These are phyloP conservation scores for Glomus cerebriforme DNA, from an alignment of 192 early-diverging fungal species.

Conservation along the genomic window DNA sequence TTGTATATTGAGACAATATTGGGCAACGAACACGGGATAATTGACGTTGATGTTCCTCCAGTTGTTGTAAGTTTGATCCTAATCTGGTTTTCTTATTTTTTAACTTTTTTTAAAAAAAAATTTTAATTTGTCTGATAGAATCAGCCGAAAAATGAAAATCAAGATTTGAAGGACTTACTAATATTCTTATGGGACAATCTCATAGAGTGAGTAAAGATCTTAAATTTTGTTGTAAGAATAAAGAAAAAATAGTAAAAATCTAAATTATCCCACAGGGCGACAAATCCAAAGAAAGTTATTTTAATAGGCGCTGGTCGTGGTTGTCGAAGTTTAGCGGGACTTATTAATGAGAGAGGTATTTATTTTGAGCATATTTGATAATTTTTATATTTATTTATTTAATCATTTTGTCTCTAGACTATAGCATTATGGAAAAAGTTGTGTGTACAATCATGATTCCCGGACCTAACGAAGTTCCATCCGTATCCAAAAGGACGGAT, in stretches of 20 bases:
- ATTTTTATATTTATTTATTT: background rate
- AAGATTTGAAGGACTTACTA: conserved; percentile 35
- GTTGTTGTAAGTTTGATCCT: background rate
- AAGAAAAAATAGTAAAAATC: background rate
- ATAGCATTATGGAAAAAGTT: conserved; percentile 36
- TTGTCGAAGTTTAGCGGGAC: conserved; percentile 38
- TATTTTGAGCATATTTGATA: background rate
- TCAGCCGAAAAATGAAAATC: conserved; percentile 38
- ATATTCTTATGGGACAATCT: conserved; percentile 41
- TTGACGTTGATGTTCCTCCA: conserved; percentile 26
- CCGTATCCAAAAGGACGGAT: conserved; percentile 36
- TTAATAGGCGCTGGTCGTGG: conserved; percentile 42
- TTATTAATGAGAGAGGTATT: conserved; percentile 42
- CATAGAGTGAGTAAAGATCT: conserved; percentile 31
- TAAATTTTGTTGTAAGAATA: conserved; percentile 34
- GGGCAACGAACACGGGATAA: background rate
- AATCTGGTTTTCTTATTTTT: background rate
- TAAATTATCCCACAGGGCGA: background rate
- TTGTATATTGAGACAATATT: conserved; percentile 23
- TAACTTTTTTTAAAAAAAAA: conserved; percentile 2
- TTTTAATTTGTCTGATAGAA: conserved; percentile 17
- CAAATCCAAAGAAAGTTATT: conserved; percentile 32
- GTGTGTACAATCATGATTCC: conserved; percentile 42
- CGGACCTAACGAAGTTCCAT: conserved; percentile 37
- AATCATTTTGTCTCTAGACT: conserved; percentile 15